Conservation (phyloP, 2,329 filamentous ascomycete genomes). For the Stagonosporopsis cucurbitacearum region DNA sequence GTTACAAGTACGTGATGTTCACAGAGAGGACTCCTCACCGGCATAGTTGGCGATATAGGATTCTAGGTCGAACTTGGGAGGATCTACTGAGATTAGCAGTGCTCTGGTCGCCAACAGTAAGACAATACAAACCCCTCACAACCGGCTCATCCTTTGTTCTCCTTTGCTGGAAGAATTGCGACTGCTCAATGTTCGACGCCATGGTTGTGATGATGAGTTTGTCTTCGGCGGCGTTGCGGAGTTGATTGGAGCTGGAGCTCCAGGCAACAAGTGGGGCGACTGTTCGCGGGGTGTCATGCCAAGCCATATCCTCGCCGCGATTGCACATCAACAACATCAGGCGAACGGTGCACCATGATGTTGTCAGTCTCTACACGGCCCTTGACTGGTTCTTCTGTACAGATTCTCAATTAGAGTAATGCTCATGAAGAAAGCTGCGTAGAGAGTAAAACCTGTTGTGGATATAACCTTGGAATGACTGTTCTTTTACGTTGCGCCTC, state of each 20-base stretch:
- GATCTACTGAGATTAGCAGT: constrained; percentile 58
- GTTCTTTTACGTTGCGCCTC: too few relatives aligned
- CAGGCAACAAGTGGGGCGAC: constrained; percentile 8
- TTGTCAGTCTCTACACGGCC: too few relatives aligned
- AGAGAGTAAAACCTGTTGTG: too few relatives aligned
- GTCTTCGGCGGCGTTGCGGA: constrained; percentile 20
- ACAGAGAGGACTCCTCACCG: constrained; percentile 59
- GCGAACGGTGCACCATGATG: too few relatives aligned
- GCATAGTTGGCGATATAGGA: constrained; percentile 88
- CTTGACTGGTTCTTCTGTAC: too few relatives aligned
- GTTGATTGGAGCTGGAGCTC: constrained; percentile 19
- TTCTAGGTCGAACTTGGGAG: constrained; percentile 89
- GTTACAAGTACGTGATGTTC: background rate
- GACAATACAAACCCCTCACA: constrained; percentile 38
- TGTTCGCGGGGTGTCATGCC: constrained; percentile 10
- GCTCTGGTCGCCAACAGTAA: background rate
- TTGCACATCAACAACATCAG: background rate
- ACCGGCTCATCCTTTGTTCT: constrained; percentile 35
- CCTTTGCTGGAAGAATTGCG: constrained; percentile 44
- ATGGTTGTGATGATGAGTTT: constrained; percentile 31
- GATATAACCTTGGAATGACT: too few relatives aligned
- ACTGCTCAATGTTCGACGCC: constrained; percentile 45
- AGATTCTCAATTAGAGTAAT: too few relatives aligned
- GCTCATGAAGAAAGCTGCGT: too few relatives aligned
- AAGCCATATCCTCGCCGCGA: background rate